Conservation (phyloP, 2,329 filamentous ascomycete genomes). For the Botryotinia globosa region DNA sequence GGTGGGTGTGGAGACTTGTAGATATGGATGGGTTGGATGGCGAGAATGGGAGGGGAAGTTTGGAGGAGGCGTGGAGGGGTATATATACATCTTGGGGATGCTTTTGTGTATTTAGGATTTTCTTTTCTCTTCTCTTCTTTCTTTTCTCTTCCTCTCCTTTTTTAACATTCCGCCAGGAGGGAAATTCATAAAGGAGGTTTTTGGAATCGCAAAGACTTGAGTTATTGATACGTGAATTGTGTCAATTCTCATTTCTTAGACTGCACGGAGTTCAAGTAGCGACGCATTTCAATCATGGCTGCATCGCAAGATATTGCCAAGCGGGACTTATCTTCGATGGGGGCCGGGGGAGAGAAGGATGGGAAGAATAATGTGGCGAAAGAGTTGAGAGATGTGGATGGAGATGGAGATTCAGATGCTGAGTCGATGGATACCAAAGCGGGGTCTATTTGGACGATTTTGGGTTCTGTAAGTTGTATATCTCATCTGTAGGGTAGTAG, state of each 20-base stretch:
- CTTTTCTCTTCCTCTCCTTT: too few relatives aligned
- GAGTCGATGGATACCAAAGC: constrained; percentile 1
- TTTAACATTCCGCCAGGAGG: background rate
- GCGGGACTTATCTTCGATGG: background rate
- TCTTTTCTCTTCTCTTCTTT: too few relatives aligned
- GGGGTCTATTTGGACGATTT: constrained; percentile 18
- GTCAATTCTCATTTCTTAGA: background rate
- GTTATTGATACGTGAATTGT: background rate
- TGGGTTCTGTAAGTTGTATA: constrained; percentile 6
- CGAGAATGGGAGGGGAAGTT: background rate
- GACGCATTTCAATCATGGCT: background rate
- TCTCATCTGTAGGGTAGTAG: background rate
- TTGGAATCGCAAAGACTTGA: background rate
- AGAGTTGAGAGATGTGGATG: background rate
- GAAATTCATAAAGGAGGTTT: background rate
- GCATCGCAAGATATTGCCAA: background rate
- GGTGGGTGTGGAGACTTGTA: background rate
- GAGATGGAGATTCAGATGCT: background rate
- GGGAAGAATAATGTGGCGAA: background rate
- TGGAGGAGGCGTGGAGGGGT: background rate
- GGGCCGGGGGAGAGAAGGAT: background rate
- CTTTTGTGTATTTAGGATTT: background rate
- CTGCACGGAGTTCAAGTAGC: background rate
- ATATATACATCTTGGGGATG: background rate
- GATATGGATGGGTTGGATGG: background rate